Evolutionary conservation across 2,329 filamentous ascomycete species (phyloP), one percentile per base, ranked within the genome.

Genomic region (Karstenula rhodostoma): DNA sequence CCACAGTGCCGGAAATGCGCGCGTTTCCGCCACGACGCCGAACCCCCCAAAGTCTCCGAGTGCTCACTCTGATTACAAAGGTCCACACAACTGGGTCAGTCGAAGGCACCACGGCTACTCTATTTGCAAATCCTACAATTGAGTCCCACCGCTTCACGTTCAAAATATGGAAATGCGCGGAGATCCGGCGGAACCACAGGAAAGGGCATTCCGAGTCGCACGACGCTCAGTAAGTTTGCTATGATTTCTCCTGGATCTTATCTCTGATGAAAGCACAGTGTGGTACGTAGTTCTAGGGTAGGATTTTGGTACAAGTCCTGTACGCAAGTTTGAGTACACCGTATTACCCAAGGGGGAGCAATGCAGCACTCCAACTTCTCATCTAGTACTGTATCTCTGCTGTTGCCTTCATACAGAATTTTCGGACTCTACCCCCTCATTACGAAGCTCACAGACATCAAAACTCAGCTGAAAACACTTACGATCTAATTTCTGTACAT

Each of bases 151-250:
- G 9, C n/a, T 12, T 37, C 5, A 3, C 12, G 5, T 4, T 37
- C 43, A 22, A 32, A 32, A 29, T 1, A 61, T 61, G 58, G 58
- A 61, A 48, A 58, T 22, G 37, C 55, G 46, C 54, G 37, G 54
- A 33, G 23, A 56, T 15, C 9, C 37, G 22, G 13, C 23, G 25
- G 53, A 51, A 42, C 66, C 65, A 12, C 60, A 61, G 7, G 59
- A 62, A 23, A 51, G 17, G n/a, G 13, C 32, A n/a, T 2, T 51
- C 13, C 48, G 48, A 8, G 70, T 74, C 48, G 48, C 62, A 23
- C 70, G 69, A 51, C 66, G 69, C 48, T 73, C 71, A 17, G 71
- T 71, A 47, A 69, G 65, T 50, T 7, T 35, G 48, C 2, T 37
- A 17, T 10, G 9, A 23, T 17, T 32, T 32, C 19, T 9, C 7